Evolutionary conservation across 768 basidiomycete species (phyloP).

Genomic region (Lentinula lateritia): DNA sequence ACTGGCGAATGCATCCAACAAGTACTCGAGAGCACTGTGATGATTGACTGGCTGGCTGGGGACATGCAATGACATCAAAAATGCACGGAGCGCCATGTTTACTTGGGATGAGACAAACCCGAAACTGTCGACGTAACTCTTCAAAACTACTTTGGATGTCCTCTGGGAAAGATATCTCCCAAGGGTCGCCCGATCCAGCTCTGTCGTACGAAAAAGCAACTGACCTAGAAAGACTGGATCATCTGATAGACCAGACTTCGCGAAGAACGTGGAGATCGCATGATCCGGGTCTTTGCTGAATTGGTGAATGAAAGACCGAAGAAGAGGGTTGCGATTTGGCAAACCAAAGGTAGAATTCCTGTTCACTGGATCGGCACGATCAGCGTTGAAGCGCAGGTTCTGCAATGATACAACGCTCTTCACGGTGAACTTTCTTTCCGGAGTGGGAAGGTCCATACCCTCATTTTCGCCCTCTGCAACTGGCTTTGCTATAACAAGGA

Average conservation of each 20-base stretch:
- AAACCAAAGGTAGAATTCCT: slow-evolving; percentile 32
- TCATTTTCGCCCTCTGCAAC: slow-evolving; percentile 58
- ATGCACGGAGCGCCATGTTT: slow-evolving; percentile 85
- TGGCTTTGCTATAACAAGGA: slow-evolving; percentile 91
- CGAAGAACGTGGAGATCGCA: slow-evolving; percentile 68
- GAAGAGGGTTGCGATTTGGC: slow-evolving; percentile 51
- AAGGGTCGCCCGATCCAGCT: slow-evolving; percentile 76
- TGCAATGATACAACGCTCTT: slow-evolving; percentile 84
- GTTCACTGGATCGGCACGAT: slow-evolving; percentile 55
- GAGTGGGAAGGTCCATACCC: slow-evolving; percentile 50
- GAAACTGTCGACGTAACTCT: slow-evolving; percentile 84
- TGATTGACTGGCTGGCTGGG: slow-evolving; percentile 33
- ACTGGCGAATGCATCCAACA: slow-evolving; percentile 80
- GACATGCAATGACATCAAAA: slow-evolving; percentile 74
- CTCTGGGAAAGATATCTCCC: slow-evolving; percentile 80
- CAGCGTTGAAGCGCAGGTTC: slow-evolving; percentile 62
- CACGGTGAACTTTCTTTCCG: slow-evolving; percentile 79
- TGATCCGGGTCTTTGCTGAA: slow-evolving; percentile 78
- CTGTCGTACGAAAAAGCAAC: slow-evolving; percentile 73
- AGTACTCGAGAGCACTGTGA: slow-evolving; percentile 50
- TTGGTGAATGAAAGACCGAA: slow-evolving; percentile 70
- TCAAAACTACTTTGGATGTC: slow-evolving; percentile 69
- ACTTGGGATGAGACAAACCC: slow-evolving; percentile 78
- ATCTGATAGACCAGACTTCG: slow-evolving; percentile 50
- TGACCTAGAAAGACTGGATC: slow-evolving; percentile 76